Evolutionary conservation across 805 yeast species (phyloP).

Genomic region (Lachancea sp.): DNA sequence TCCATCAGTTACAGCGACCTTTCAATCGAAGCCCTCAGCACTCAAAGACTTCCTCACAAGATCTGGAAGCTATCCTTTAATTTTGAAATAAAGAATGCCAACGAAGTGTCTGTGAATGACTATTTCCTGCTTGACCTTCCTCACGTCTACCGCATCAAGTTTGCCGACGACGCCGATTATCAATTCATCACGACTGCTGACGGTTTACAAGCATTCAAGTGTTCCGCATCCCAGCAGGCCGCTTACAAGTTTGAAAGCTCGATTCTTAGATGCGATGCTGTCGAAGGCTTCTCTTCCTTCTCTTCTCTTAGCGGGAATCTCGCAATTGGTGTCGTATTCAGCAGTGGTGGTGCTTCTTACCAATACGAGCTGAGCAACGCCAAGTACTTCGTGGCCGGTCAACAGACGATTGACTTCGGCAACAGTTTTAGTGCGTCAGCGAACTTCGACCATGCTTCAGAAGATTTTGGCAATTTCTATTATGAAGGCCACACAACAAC

Average conservation of each 20-base stretch:
- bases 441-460: slow-evolving; percentile 19
- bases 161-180: slow-evolving; percentile 19
- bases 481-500: slow-evolving; percentile 31
- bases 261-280: slow-evolving; percentile 27
- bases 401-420: slow-evolving; percentile 24
- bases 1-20: background rate
- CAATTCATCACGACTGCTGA: slow-evolving; percentile 19
- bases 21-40: slow-evolving; percentile 6
- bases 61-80: slow-evolving; percentile 33
- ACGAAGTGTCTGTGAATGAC: slow-evolving; percentile 22
- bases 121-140: slow-evolving; percentile 27
- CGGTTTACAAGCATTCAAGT: slow-evolving; percentile 26
- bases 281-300: slow-evolving; percentile 15
- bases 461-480: slow-evolving; percentile 15
- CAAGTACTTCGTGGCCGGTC: slow-evolving; percentile 25
- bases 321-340: slow-evolving; percentile 28
- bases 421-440: slow-evolving; percentile 24
- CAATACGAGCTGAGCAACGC: slow-evolving; percentile 32
- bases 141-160: slow-evolving; percentile 32
- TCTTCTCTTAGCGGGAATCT: slow-evolving; percentile 26
- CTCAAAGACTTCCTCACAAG: slow-evolving; percentile 21
- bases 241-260: slow-evolving; percentile 29
- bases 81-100: slow-evolving; percentile 19
- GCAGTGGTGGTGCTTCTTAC: slow-evolving; percentile 32
- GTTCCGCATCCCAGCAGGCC: slow-evolving; percentile 33